phyloP scores from a whole-genome alignment of 2,329 filamentous ascomycete species.

The Fusarium sp. region DNA sequence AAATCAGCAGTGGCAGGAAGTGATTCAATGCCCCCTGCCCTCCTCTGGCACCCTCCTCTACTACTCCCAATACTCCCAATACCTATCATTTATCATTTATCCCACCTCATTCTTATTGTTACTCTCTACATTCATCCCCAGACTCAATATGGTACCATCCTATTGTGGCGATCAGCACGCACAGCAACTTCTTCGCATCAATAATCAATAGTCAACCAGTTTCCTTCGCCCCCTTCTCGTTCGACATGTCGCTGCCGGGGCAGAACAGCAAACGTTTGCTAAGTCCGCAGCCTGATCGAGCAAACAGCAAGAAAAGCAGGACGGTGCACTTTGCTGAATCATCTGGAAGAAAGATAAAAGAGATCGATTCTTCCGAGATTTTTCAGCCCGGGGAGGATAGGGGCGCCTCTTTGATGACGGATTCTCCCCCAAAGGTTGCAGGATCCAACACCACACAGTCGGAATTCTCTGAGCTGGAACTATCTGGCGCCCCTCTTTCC shows the following conservation, averaged over 20 bases:
- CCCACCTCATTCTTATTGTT: slow-evolving; percentile 2
- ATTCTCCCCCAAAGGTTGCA: neutral
- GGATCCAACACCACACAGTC: neutral
- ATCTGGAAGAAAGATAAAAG: slow-evolving; percentile 29
- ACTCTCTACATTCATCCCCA: neutral
- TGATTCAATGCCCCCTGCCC: slow-evolving; percentile 5
- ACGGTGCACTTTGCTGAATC: slow-evolving; percentile 22
- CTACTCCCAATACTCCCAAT: neutral
- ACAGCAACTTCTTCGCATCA: neutral
- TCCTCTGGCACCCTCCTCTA: neutral
- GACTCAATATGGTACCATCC: neutral
- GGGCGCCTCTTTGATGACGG: neutral
- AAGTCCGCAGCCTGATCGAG: slow-evolving; percentile 17
- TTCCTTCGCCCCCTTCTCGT: neutral
- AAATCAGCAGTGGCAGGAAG: slow-evolving; percentile 1
- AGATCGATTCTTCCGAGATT: slow-evolving; percentile 10
- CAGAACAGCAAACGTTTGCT: slow-evolving; percentile 21
- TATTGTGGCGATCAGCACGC: neutral
- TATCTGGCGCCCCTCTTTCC: neutral
- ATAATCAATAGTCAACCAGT: neutral
- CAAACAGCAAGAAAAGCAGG: slow-evolving; percentile 16
- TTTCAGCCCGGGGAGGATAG: neutral
- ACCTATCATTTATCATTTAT: neutral
- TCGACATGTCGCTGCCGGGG: slow-evolving; percentile 12
- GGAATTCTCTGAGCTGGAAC: neutral